These are phyloP conservation scores for Daldinia decipiens DNA, from an alignment of 495 filamentous ascomycete species.

Conservation along the genomic window DNA sequence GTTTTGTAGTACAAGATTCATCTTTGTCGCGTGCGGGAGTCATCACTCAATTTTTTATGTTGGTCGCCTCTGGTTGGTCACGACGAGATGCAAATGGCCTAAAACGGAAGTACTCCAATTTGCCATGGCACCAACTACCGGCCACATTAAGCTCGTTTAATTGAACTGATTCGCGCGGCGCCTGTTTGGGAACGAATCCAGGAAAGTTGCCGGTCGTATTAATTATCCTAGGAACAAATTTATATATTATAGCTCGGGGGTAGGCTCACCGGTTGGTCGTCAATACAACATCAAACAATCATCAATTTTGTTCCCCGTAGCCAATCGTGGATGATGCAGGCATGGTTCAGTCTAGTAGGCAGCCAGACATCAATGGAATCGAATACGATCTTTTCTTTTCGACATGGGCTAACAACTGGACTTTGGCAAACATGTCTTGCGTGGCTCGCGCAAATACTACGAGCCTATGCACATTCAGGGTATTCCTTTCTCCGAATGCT, in stretches of 20 bases:
- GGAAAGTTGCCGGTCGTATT: slow-evolving; percentile 31
- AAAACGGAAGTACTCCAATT: slow-evolving; percentile 45
- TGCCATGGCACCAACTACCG: slow-evolving; percentile 43
- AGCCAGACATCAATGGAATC: slow-evolving; percentile 11
- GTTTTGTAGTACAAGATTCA: slow-evolving; percentile 37
- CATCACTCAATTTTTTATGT: slow-evolving; percentile 37
- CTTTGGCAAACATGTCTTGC: slow-evolving; percentile 19
- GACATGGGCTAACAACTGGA: slow-evolving; percentile 22
- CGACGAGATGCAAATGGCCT: slow-evolving; percentile 46
- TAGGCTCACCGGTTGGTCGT: slow-evolving; percentile 33
- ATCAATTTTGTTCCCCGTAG: slow-evolving; percentile 21
- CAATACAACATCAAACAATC: slow-evolving; percentile 39
- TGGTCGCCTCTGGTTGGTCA: slow-evolving; percentile 47
- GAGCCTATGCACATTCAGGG: slow-evolving; percentile 7
- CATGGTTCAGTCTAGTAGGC: slow-evolving; percentile 16
- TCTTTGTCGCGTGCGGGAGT: slow-evolving; percentile 29
- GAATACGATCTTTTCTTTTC: slow-evolving; percentile 30
- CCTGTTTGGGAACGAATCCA: slow-evolving; percentile 30
- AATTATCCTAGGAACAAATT: slow-evolving; percentile 33
- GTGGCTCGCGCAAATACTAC: slow-evolving; percentile 19
- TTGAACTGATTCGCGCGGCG: slow-evolving; percentile 17
- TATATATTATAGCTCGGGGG: slow-evolving; percentile 36
- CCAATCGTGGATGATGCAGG: slow-evolving; percentile 30
- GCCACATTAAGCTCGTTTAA: slow-evolving; percentile 28
- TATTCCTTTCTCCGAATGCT: slow-evolving; percentile 13